These are phyloP conservation scores for Micromonas pusilla DNA, from an alignment of 139 green algal species.

Conservation along the genomic window DNA sequence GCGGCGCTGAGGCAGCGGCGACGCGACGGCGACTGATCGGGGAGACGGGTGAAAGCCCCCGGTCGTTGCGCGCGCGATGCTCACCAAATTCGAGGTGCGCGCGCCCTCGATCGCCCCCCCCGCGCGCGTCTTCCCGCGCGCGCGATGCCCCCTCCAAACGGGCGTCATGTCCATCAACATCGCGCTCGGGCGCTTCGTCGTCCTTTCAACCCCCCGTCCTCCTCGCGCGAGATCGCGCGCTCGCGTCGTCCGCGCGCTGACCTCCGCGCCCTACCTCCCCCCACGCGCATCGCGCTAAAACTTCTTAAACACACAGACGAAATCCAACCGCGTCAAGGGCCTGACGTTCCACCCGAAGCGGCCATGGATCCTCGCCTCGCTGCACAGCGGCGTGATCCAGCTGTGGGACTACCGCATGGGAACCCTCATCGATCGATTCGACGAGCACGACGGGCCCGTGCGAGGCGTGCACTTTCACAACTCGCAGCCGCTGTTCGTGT, in stretches of 20 bases:
- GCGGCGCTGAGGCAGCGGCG: too few species aligned
- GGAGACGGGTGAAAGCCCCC: too few species aligned
- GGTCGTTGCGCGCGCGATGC: slow-evolving; percentile 35
- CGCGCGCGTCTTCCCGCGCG: neutral
- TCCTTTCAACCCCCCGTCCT: too few species aligned
- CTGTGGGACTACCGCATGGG: slow-evolving; percentile 99
- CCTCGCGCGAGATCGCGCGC: too few species aligned
- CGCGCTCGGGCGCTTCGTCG: too few species aligned
- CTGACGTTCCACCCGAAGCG: slow-evolving; percentile 95
- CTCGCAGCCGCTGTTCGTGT: slow-evolving; percentile 96
- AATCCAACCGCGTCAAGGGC: slow-evolving; percentile 95
- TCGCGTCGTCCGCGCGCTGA: too few species aligned
- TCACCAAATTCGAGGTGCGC: slow-evolving; percentile 45
- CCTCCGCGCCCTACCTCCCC: neutral
- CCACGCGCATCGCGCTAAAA: too few species aligned
- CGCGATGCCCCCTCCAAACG: neutral
- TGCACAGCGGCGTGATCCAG: slow-evolving; percentile 98
- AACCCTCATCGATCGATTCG: slow-evolving; percentile 97
- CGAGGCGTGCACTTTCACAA: slow-evolving; percentile 94
- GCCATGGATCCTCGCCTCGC: slow-evolving; percentile 96
- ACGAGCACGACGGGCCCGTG: slow-evolving; percentile 98
- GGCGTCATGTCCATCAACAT: too few species aligned
- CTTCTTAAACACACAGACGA: too few species aligned
- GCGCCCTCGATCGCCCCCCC: neutral
- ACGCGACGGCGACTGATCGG: too few species aligned